Conservation (phyloP, 306 rosid genomes). For the Geum urbanum region DNA sequence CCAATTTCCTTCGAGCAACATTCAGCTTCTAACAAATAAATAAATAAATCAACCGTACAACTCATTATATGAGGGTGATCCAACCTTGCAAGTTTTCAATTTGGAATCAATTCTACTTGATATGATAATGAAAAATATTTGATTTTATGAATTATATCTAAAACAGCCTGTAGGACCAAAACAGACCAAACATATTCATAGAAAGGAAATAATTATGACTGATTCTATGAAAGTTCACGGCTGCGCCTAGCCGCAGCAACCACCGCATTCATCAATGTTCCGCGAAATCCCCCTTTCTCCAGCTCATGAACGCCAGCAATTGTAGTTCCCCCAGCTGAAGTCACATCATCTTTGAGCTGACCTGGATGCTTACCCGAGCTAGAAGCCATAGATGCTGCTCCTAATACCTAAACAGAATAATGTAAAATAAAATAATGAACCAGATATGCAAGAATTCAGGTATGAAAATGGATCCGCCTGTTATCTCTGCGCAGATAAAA, state of each 20-base stretch:
- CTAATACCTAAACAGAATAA: slow-evolving; percentile 52
- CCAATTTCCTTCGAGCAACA: no score
- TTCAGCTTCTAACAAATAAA: no score
- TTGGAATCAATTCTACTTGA: no score
- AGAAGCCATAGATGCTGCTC: slow-evolving; percentile 78
- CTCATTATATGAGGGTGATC: no score
- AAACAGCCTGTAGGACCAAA: no score
- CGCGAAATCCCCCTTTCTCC: slow-evolving; percentile 93
- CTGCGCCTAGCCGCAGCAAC: slow-evolving; percentile 76
- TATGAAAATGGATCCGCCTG: no score
- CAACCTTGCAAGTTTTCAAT: no score
- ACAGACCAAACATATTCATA: not conserved
- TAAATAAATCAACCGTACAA: no score
- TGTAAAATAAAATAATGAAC: not conserved
- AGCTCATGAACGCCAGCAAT: slow-evolving; percentile 81
- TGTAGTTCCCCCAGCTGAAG: slow-evolving; percentile 90
- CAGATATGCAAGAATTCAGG: not conserved
- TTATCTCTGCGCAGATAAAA: no score
- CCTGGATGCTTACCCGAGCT: slow-evolving; percentile 72
- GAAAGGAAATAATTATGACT: not conserved
- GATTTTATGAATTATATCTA: no score
- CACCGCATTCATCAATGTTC: slow-evolving; percentile 81
- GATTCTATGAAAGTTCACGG: slow-evolving; percentile 49
- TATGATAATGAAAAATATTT: no score
- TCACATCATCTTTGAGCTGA: slow-evolving; percentile 80